Evolutionary conservation across 2,329 filamentous ascomycete species (phyloP).

Genomic region (Leptoxyphium fumago): DNA sequence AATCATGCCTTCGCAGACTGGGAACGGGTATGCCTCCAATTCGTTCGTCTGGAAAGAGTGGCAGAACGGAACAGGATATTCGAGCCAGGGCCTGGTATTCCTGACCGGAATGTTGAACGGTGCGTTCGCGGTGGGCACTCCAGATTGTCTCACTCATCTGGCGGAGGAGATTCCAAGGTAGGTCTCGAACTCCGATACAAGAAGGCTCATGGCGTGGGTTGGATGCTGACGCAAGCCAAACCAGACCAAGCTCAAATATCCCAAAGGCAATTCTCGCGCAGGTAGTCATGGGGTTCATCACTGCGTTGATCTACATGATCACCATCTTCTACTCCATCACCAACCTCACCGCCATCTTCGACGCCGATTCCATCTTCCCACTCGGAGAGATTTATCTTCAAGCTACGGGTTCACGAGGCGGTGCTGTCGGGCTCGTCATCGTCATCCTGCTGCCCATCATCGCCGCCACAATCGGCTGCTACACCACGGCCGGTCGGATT

Average conservation of each 20-base stretch:
- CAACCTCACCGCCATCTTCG: constrained; percentile 40
- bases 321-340: constrained; percentile 41
- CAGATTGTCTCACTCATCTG: constrained; percentile 48
- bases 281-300: constrained; percentile 36
- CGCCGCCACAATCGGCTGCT: constrained; percentile 39
- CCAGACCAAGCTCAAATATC: constrained; percentile 32
- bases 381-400: constrained; percentile 51
- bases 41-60: constrained; percentile 29
- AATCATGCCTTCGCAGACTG: constrained; percentile 36
- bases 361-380: constrained; percentile 33
- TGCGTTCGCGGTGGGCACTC: constrained; percentile 49
- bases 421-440: constrained; percentile 30
- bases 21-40: constrained; percentile 25
- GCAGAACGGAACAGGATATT: constrained; percentile 27
- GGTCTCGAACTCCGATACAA: not conserved
- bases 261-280: constrained; percentile 40
- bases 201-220: not conserved
- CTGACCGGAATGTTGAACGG: constrained; percentile 51
- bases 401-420: constrained; percentile 26
- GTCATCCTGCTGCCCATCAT: constrained; percentile 36
- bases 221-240: constrained; percentile 3
- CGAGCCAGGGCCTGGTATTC: constrained; percentile 43
- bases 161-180: constrained; percentile 45
- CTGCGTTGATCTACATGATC: constrained; percentile 32
- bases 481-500: constrained; percentile 46